Evolutionary conservation across 495 filamentous ascomycete species (phyloP).

Genomic region (Aspergillus affinis): DNA sequence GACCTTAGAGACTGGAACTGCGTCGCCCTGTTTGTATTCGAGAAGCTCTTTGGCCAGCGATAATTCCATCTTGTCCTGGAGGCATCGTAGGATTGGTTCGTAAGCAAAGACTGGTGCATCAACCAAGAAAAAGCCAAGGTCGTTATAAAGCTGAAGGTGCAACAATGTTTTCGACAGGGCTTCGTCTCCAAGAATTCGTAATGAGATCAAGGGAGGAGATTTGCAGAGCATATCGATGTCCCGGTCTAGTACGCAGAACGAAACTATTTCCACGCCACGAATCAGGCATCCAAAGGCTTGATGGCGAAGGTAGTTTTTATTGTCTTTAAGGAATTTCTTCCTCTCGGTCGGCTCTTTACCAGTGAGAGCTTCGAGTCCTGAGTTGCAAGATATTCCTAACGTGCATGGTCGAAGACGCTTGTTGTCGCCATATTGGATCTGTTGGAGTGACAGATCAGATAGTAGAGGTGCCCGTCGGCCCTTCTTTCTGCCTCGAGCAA

Average conservation of each 20-base stretch:
- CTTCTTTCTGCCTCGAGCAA: conserved; percentile 42
- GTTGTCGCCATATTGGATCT: conserved; percentile 28
- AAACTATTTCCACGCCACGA: conserved; percentile 49
- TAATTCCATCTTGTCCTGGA: conserved; percentile 57
- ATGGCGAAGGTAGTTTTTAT: conserved; percentile 55
- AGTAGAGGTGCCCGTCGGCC: conserved; percentile 34
- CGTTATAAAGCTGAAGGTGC: conserved; percentile 31
- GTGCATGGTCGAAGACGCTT: conserved; percentile 37
- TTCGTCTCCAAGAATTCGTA: conserved; percentile 50
- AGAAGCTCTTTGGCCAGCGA: conserved; percentile 54
- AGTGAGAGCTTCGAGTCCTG: conserved; percentile 46
- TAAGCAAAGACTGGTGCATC: conserved; percentile 70
- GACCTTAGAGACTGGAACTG: conserved; percentile 20
- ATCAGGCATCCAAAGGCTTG: conserved; percentile 61
- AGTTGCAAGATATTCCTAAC: conserved; percentile 42
- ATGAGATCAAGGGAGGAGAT: conserved; percentile 47
- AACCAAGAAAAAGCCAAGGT: conserved; percentile 53
- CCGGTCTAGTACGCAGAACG: conserved; percentile 62
- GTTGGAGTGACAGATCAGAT: conserved; percentile 26
- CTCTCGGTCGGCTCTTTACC: conserved; percentile 28
- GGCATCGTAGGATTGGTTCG: conserved; percentile 62
- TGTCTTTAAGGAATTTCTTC: conserved; percentile 48
- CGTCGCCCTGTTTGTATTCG: conserved; percentile 25
- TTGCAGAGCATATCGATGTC: conserved; percentile 51
- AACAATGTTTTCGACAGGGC: conserved; percentile 43